Base-by-base conservation (phyloP, 176 grass and related monocot species). In the Triticum dicoccoides region DNA sequence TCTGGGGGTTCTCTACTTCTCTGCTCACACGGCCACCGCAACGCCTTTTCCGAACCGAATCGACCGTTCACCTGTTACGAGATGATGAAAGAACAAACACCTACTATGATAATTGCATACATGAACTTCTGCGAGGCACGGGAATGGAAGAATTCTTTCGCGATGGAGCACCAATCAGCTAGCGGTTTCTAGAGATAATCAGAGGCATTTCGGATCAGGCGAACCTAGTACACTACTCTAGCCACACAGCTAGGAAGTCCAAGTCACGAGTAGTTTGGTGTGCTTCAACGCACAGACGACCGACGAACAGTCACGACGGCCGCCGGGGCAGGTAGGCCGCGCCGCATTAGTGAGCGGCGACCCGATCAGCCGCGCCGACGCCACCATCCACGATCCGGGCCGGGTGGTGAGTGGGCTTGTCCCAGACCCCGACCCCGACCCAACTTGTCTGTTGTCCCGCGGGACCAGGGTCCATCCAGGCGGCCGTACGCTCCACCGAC, bases 401-500 rank as follows among this genome's bases (percentile, higher is more conserved):
- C 45, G 17, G 88, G 72, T 27, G 71, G 21, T 11, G 39, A 76
- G 65, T 77, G 70, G 83, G 21, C 18, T 84, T 76, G 42, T 61
- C 76, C 89, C 89, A 61, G 83, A 86, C 81, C 80, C 44, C 17
- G 9, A 20, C 82, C 52, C 30, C 11, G 73, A 45, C 71, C 21
- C 61, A 15, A 32, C 18, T 11, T 42, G 8, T 54, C 38, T n/a
- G 9, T 54, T 61, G 33, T 21, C 11, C 8, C 61, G 38, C 39
- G 6, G 30, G 65, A 37, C 65, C 66, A 18, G 78, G 23, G 71
- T 49, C 38, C 39, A 11, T 74, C 70, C 39, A n/a, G 21, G 70
- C 11, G 70, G 70, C 5, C 70, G 39, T 42, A 44, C 38, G 24
- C 37, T 8, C 41, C 73, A 85, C 74, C 84, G 84, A 66, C 81